phyloP scores from a whole-genome alignment of 139 green algal species.

The Chlorella sp. region DNA sequence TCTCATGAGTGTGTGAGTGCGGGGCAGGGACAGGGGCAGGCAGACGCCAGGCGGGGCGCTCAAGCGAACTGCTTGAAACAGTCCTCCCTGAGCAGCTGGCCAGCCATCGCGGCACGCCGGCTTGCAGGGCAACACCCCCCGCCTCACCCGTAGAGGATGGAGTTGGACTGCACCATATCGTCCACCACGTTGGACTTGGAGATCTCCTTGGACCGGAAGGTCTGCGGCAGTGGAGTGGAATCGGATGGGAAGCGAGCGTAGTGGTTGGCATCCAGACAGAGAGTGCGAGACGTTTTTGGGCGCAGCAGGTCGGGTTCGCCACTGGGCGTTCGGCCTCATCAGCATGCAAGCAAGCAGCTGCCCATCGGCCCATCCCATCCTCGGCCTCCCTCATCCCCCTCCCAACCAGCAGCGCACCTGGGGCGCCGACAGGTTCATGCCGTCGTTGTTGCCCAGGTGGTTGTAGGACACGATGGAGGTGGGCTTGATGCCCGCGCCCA shows the following conservation, averaged over 20 bases:
- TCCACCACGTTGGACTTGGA: conserved; percentile 98
- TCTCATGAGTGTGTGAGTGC: neutral
- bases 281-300: too few relatives aligned
- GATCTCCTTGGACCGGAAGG: conserved; percentile 95
- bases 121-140: too few relatives aligned
- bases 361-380: neutral
- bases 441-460: conserved; percentile 99
- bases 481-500: conserved; percentile 98
- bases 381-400: neutral
- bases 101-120: neutral
- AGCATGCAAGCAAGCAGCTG: neutral
- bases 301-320: neutral
- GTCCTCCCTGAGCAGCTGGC: neutral
- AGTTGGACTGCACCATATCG: conserved; percentile 97
- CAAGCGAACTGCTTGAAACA: neutral
- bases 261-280: too few relatives aligned
- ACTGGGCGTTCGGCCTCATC: neutral
- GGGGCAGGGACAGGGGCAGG: neutral
- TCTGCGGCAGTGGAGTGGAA: conserved; percentile 46
- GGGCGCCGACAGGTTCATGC: conserved; percentile 95
- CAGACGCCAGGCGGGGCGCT: neutral
- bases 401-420: neutral
- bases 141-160: conserved; percentile 84
- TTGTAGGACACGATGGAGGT: conserved; percentile 99
- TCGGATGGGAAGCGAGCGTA: too few relatives aligned